Evolutionary conservation across 1,284 basidiomycete genomes (phyloP), one percentile per base, ranked within the genome.

Genomic region (Ustanciosporium gigantosporum): DNA sequence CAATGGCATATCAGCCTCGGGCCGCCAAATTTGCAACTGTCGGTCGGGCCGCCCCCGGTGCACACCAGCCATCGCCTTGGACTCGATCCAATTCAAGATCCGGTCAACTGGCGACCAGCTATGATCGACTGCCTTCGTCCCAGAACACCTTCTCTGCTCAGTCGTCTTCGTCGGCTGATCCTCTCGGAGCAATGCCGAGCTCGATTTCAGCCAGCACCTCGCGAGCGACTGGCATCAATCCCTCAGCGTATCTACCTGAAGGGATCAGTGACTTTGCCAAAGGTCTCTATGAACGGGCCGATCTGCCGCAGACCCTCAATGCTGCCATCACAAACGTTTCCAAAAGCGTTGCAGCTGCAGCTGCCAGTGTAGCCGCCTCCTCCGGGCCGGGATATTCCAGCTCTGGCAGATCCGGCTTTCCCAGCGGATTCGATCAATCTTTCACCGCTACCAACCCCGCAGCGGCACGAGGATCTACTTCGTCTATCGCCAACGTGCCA

Each of bases 281-380:
- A 27, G 68, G 68, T 31, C 51, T 71, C 40, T 74, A 72, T 40
- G 60, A 70, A 25, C 50, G 61, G 16, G 60, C 71, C 14, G 59
- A 62, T 31, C 40, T 62, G 14, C 59, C 59, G 6, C 59, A 62
- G 25, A 47, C 41, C 22, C 35, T 73, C 20, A 57, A 52, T 22
- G 66, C 43, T 32, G 57, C 69, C 3, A 44, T 72, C 3, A 49
- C 50, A 11, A 70, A 70, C 34, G 61, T 70, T 15, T 66, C 67
- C 4, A 47, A 46, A 14, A 66, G 57, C 1, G 71, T 72, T 19
- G 59, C 59, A 17, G 56, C 60, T 6, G 60, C 49, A 11, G 60
- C 46, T 4, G 46, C 50, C 16, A 43, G 48, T 15, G 51, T 50
- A 9, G 38, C 47, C 1, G 47, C 51, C 4, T 56, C 60, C 1